phyloP scores from a whole-genome alignment of 2,329 filamentous ascomycete species.

The Stachybotrys chlorohalonatus region DNA sequence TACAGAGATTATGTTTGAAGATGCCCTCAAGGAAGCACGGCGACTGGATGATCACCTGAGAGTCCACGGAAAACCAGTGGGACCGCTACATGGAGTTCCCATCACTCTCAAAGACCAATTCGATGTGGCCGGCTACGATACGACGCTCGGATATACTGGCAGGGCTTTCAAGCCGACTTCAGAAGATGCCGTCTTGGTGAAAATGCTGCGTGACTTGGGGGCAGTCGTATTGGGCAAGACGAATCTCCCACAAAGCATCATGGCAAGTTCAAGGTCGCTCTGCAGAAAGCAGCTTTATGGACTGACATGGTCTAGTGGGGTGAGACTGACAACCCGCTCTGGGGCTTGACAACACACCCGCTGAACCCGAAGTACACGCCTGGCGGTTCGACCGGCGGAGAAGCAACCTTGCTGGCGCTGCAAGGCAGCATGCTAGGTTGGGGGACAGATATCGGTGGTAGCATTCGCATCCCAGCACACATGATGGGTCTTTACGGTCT shows the following conservation, averaged over 20 bases:
- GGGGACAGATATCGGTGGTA: conserved; percentile 17
- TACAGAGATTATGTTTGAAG: neutral
- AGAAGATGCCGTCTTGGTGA: neutral
- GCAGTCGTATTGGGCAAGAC: conserved; percentile 16
- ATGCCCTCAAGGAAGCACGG: neutral
- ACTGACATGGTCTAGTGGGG: conserved; percentile 7
- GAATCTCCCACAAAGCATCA: conserved; percentile 11
- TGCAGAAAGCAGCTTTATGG: neutral
- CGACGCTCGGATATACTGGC: conserved; percentile 53
- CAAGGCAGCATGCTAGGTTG: conserved; percentile 11
- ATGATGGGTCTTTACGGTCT: conserved; percentile 13
- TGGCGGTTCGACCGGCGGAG: conserved; percentile 16
- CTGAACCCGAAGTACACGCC: conserved; percentile 11
- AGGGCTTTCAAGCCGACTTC: neutral
- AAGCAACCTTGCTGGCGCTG: conserved; percentile 9
- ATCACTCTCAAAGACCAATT: neutral
- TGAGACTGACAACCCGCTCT: conserved; percentile 19
- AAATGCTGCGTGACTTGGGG: conserved; percentile 3
- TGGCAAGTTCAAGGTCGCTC: conserved; percentile 3
- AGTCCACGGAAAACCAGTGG: neutral
- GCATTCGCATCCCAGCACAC: conserved; percentile 15
- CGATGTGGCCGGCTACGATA: conserved; percentile 46
- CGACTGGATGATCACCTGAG: neutral
- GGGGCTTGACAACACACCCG: conserved; percentile 15
- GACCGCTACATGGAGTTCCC: neutral